phyloP scores from a whole-genome alignment of 345 rosid genomes.

The Eucalyptus victrix region DNA sequence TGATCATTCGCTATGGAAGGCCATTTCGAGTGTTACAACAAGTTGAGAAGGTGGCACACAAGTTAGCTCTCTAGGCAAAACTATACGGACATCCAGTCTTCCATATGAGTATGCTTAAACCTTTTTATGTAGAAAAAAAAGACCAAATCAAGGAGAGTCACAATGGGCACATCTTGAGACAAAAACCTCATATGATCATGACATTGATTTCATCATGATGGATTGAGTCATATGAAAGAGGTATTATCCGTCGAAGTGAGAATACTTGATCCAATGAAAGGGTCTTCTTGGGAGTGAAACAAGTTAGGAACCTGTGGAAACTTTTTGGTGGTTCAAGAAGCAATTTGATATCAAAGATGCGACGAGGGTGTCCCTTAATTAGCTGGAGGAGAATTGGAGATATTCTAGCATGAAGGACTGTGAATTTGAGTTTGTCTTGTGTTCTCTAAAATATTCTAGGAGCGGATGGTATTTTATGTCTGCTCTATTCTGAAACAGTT shows the following conservation, averaged over 20 bases:
- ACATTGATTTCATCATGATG: neutral
- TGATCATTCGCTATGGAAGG: too few relatives aligned
- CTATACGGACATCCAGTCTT: neutral
- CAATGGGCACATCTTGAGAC: neutral
- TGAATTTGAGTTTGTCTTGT: neutral
- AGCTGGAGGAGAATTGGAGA: neutral
- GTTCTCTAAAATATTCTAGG: neutral
- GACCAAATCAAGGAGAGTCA: neutral
- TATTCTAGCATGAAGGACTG: neutral
- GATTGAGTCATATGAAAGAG: neutral
- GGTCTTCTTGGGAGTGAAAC: neutral
- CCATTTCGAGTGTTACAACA: accelerated
- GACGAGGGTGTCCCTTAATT: neutral
- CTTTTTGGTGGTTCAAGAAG: neutral
- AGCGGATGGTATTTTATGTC: neutral
- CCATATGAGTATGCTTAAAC: too few relatives aligned
- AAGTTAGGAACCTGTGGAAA: neutral
- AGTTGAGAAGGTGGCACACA: too few relatives aligned
- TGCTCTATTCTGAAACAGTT: too few relatives aligned
- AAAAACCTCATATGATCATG: neutral
- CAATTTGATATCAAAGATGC: too few relatives aligned
- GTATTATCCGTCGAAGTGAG: accelerated
- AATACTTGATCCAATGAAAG: neutral
- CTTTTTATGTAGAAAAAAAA: too few relatives aligned
- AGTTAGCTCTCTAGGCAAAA: neutral